phyloP scores from a whole-genome alignment of 495 filamentous ascomycete species.

The Penicillium bialowiezense region DNA sequence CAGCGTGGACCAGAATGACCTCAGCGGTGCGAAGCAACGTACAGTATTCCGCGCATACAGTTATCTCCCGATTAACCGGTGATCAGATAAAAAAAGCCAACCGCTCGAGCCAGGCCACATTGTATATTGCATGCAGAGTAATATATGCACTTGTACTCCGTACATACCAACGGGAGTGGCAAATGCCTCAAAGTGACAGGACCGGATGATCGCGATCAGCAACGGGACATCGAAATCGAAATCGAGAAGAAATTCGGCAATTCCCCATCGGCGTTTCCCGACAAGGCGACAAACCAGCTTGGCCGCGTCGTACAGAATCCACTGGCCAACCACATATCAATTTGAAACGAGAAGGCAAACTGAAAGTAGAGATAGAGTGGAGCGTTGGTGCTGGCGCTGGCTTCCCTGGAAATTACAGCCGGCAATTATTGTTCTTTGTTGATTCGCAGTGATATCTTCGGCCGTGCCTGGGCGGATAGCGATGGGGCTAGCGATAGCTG shows the following conservation, averaged over 20 bases:
- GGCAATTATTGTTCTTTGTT: not conserved
- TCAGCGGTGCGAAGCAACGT: not conserved
- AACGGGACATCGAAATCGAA: not conserved
- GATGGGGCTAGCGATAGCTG: slow-evolving; percentile 1
- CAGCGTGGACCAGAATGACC: not conserved
- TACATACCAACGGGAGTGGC: slow-evolving; percentile 1
- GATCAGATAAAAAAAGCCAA: not conserved
- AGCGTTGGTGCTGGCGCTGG: not conserved
- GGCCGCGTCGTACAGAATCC: not conserved
- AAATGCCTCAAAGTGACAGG: slow-evolving; percentile 1
- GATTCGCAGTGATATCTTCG: not conserved
- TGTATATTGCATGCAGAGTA: not conserved
- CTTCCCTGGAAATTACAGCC: not conserved
- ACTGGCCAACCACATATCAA: slow-evolving; percentile 1
- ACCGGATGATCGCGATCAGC: slow-evolving; percentile 2
- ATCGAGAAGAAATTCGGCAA: not conserved
- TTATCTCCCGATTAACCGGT: not conserved
- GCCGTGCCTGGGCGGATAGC: not conserved
- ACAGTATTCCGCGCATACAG: too few species aligned
- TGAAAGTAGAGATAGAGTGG: not conserved
- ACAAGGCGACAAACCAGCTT: not conserved
- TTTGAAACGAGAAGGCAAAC: not conserved
- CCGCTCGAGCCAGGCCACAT: not conserved
- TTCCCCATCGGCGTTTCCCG: not conserved
- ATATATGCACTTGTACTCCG: too few species aligned